A percentile compares a stretch with the other conserved stretches of the same genome.
Evolutionary conservation across 306 rosid genomes (phyloP).

Genomic region (Castanopsis chinensis): DNA sequence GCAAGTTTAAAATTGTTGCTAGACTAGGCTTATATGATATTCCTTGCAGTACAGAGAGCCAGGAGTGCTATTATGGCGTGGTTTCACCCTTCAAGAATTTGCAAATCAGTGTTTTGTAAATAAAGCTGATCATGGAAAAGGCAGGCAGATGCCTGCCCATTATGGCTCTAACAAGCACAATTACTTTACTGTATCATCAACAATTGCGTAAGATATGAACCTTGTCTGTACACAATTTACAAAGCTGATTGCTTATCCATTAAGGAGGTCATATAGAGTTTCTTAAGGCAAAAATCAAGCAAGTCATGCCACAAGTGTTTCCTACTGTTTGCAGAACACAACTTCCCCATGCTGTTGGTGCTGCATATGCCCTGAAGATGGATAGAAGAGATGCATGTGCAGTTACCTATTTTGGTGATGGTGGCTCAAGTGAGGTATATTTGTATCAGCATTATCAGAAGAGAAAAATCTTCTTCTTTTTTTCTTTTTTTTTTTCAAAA

Average conservation of each 20-base stretch:
- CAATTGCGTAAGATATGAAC: conserved; percentile 68
- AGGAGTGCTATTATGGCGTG: conserved; percentile 90
- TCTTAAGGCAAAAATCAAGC: conserved; percentile 15
- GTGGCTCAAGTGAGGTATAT: conserved; percentile 95
- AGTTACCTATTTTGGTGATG: conserved; percentile 84
- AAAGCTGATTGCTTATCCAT: too few species aligned
- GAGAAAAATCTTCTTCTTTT: background rate
- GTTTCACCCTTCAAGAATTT: conserved; percentile 81
- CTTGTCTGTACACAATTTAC: background rate
- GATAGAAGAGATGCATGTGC: conserved; percentile 79
- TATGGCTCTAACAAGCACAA: conserved; percentile 85
- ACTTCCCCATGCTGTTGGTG: conserved; percentile 94
- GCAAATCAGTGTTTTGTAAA: conserved; percentile 79
- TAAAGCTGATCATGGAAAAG: conserved; percentile 80
- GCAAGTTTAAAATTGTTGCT: conserved; percentile 6
- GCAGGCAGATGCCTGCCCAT: conserved; percentile 92
- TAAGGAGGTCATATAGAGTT: background rate
- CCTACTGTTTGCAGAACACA: conserved; percentile 52
- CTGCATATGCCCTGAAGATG: conserved; percentile 94
- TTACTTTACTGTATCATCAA: conserved; percentile 78
- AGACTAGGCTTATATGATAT: conserved; percentile 10
- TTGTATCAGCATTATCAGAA: background rate
- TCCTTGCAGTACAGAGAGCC: conserved; percentile 79
- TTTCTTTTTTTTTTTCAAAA: background rate
- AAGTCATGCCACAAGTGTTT: conserved; percentile 9